A percentile compares a stretch with the other conserved stretches of the same genome.
phyloP scores from a whole-genome alignment of 768 basidiomycete genomes.

The Tylopilus plumbeoviolaceoides region DNA sequence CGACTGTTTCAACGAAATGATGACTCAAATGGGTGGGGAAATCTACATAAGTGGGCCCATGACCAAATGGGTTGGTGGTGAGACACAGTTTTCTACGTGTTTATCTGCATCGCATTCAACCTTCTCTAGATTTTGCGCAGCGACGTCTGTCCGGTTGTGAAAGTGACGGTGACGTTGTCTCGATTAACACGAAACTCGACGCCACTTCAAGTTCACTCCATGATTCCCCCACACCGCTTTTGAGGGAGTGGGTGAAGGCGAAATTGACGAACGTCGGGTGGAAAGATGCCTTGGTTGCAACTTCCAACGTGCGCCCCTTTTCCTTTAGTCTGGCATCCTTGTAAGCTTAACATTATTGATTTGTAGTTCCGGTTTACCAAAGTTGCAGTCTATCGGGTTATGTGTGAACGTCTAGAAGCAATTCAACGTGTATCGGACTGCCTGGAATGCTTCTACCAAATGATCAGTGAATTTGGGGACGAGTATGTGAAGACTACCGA shows the following conservation, averaged over 20 bases:
- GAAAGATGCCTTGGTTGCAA: not conserved
- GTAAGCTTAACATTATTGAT: no score
- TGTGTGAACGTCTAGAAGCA: no score
- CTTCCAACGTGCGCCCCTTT: no score
- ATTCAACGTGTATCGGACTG: no score
- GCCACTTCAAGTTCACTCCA: no score
- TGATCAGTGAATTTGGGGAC: no score
- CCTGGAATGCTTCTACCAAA: no score
- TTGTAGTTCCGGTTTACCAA: no score
- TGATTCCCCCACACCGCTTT: not conserved
- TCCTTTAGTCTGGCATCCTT: no score
- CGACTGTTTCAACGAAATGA: not conserved
- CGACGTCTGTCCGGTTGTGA: not conserved
- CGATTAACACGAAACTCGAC: not conserved
- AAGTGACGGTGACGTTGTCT: not conserved
- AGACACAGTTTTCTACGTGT: not conserved
- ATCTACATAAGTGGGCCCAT: not conserved
- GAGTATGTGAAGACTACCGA: no score
- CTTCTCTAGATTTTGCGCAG: not conserved
- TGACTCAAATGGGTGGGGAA: not conserved
- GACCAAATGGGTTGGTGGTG: not conserved
- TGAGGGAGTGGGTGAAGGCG: not conserved
- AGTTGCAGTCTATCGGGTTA: no score
- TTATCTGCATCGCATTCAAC: not conserved
- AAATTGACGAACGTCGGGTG: not conserved